Percentiles rank a stretch among this genome's conserved stretches.
phyloP scores from a whole-genome alignment of 2,329 filamentous ascomycete genomes.

The Epichloe amarillans region DNA sequence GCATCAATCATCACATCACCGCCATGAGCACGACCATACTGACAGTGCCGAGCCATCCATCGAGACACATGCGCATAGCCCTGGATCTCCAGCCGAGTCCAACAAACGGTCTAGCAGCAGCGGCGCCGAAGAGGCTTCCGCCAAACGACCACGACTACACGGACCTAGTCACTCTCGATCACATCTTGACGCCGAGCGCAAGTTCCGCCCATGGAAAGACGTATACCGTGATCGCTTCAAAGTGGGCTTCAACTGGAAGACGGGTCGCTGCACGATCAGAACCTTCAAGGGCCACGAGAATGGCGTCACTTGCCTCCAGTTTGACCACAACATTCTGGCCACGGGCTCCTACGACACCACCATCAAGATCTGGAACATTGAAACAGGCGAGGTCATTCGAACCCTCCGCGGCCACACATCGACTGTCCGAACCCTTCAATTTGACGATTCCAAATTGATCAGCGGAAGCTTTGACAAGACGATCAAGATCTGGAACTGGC shows the following conservation, averaged over 20 bases:
- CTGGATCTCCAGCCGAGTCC: conserved; percentile 12
- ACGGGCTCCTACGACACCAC: conserved; percentile 93
- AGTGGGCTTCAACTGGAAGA: conserved; percentile 95
- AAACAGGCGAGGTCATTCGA: conserved; percentile 74
- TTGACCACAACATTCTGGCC: conserved; percentile 82
- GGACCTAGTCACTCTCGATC: conserved; percentile 15
- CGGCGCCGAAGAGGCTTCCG: conserved; percentile 16
- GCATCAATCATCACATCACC: conserved; percentile 39
- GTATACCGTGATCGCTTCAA: conserved; percentile 93
- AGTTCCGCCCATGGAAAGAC: conserved; percentile 74
- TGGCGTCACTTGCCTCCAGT: conserved; percentile 41
- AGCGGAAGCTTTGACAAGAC: conserved; percentile 80
- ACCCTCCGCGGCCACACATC: conserved; percentile 71
- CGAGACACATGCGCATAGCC: conserved; percentile 12
- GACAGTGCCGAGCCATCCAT: conserved; percentile 10
- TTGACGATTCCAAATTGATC: conserved; percentile 83
- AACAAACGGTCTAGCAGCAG: conserved; percentile 21
- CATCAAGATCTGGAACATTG: conserved; percentile 91
- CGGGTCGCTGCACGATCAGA: conserved; percentile 74
- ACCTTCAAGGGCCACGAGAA: conserved; percentile 78
- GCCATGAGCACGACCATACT: conserved; percentile 5
- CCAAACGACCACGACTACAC: conserved; percentile 22
- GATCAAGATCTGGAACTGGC: conserved; percentile 94
- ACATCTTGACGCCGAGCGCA: conserved; percentile 30
- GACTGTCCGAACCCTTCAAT: conserved; percentile 80